phyloP scores from a whole-genome alignment of 495 filamentous ascomycete genomes.

The Neurospora pannonica region DNA sequence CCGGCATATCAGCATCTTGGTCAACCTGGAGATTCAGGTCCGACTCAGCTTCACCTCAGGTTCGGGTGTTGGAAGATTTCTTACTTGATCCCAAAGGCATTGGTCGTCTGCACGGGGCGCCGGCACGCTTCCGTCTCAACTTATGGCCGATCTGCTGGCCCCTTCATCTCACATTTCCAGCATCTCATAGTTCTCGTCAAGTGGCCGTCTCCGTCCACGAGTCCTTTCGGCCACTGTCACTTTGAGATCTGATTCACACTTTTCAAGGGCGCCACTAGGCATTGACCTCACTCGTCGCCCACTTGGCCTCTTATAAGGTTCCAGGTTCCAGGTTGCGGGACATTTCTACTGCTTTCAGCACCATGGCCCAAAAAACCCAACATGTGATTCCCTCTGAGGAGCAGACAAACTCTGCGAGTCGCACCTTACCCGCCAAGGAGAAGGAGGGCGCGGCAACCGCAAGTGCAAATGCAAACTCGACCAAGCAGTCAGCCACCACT shows the following conservation, averaged over 20 bases:
- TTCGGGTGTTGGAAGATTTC: neutral
- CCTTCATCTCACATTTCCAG: slow-evolving; percentile 1
- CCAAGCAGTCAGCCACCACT: slow-evolving; percentile 12
- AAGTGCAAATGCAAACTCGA: slow-evolving; percentile 10
- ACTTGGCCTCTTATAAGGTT: neutral
- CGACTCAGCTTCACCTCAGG: neutral
- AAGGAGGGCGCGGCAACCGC: slow-evolving; percentile 19
- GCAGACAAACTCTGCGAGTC: slow-evolving; percentile 16
- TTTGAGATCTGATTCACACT: neutral
- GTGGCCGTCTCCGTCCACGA: neutral
- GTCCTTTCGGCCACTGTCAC: neutral
- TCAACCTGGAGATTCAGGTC: neutral
- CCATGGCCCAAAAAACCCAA: slow-evolving; percentile 26
- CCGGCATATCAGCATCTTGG: neutral
- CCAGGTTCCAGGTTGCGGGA: neutral
- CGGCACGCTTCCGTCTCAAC: slow-evolving; percentile 19
- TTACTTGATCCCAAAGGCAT: neutral
- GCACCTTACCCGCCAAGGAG: slow-evolving; percentile 21
- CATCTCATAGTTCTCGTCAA: neutral
- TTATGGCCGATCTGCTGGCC: slow-evolving; percentile 23
- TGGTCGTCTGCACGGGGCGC: slow-evolving; percentile 10
- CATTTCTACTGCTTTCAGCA: neutral
- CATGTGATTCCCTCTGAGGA: slow-evolving; percentile 20
- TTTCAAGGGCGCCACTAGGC: neutral
- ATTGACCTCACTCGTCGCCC: neutral